Evolutionary conservation across 2,329 filamentous ascomycete genomes (phyloP).

Genomic region (Penicillium sp.): DNA sequence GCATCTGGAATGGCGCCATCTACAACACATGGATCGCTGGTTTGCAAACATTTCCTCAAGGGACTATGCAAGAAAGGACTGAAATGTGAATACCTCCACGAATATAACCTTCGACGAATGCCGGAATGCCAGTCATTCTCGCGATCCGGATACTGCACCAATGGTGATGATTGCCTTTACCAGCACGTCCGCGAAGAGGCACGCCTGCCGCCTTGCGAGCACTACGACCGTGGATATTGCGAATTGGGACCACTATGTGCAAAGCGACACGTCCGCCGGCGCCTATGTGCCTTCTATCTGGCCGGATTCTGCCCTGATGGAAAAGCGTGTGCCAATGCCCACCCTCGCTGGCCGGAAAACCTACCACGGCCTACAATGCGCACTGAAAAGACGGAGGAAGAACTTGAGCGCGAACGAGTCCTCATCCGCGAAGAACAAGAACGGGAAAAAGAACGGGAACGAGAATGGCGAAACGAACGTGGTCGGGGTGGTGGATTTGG

Average conservation of each 20-base stretch:
- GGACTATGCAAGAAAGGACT: constrained; percentile 97
- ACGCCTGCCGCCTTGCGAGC: constrained; percentile 69
- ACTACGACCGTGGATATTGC: constrained; percentile 93
- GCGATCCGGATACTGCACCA: constrained; percentile 85
- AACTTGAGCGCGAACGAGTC: constrained; percentile 51
- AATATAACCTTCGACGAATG: constrained; percentile 97
- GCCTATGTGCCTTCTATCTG: constrained; percentile 74
- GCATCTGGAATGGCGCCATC: constrained; percentile 35
- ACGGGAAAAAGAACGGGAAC: constrained; percentile 46
- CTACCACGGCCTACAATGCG: constrained; percentile 51
- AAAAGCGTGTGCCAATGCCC: constrained; percentile 63
- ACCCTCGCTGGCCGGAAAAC: constrained; percentile 68
- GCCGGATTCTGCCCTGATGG: constrained; percentile 92
- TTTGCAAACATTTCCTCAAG: constrained; percentile 98
- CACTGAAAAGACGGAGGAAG: constrained; percentile 65
- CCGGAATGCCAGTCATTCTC: constrained; percentile 96
- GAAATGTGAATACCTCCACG: constrained; percentile 93
- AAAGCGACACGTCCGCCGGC: constrained; percentile 77
- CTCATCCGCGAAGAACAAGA: constrained; percentile 54
- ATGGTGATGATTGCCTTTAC: constrained; percentile 92
- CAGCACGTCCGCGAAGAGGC: constrained; percentile 78
- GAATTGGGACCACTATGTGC: constrained; percentile 77
- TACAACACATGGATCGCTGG: constrained; percentile 50
- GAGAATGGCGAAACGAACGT: constrained; percentile 47
- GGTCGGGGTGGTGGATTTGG: constrained; percentile 42